These are phyloP conservation scores for Amanita bisporigera DNA, from an alignment of 1,284 basidiomycete genomes.

Conservation along the genomic window DNA sequence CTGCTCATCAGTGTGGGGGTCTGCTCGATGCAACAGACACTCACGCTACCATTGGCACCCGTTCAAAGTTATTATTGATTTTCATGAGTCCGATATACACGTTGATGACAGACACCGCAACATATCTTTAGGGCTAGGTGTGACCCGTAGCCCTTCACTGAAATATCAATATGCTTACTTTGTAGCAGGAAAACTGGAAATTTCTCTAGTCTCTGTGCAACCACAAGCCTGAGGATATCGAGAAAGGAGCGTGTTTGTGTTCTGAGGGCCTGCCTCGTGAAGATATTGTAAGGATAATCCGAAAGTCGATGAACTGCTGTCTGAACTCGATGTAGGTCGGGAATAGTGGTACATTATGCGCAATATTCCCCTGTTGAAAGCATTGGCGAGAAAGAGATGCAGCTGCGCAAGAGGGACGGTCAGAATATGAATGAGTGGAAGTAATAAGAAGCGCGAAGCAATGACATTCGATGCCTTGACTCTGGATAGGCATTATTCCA, in stretches of 20 bases:
- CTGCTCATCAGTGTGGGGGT: slow-evolving; percentile 4
- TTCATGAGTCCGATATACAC: slow-evolving; percentile 49
- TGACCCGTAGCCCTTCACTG: neutral
- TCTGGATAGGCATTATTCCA: slow-evolving; percentile 1
- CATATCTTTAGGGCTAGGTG: slow-evolving; percentile 44
- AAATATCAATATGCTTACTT: slow-evolving; percentile 6
- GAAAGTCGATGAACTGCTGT: slow-evolving; percentile 5
- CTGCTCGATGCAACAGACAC: slow-evolving; percentile 28
- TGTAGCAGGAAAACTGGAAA: slow-evolving; percentile 9
- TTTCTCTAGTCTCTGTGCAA: slow-evolving; percentile 3
- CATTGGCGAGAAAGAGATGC: slow-evolving; percentile 11
- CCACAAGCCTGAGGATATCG: slow-evolving; percentile 5
- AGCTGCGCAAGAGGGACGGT: neutral
- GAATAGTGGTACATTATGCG: slow-evolving; percentile 13
- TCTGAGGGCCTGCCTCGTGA: slow-evolving; percentile 8
- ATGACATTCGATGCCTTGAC: slow-evolving; percentile 5
- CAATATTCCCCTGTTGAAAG: slow-evolving; percentile 7
- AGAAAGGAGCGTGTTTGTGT: slow-evolving; percentile 5
- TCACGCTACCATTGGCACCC: slow-evolving; percentile 59
- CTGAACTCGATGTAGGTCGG: slow-evolving; percentile 3
- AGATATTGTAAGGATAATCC: slow-evolving; percentile 8
- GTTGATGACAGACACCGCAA: slow-evolving; percentile 52
- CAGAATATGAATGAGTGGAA: slow-evolving; percentile 1
- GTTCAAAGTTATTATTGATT: slow-evolving; percentile 24
- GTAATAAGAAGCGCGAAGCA: slow-evolving; percentile 4